Base-by-base conservation (phyloP, 2,329 filamentous ascomycete genomes). In the Pseudogymnoascus sp. region DNA sequence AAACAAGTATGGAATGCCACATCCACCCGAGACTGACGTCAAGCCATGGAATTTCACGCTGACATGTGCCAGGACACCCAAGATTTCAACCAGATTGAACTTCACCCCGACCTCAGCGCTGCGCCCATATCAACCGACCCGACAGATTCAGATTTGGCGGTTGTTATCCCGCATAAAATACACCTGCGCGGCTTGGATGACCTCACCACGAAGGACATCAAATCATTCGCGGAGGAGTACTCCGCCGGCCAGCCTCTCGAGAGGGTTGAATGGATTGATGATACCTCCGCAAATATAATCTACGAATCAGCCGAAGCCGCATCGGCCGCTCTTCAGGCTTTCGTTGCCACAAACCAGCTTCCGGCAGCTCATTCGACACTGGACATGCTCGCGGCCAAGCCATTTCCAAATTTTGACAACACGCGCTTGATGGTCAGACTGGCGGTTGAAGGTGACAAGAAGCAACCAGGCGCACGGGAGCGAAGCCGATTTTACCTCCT, bases 221-320 rank as follows among this genome's bases (percentile, higher is more conserved):
- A 89, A 69, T 80, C 83, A 64, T 97, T 92, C 70, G 84, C 91
- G 7, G 76, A 80, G 59, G 82, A 90, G 66, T 84, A 95, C 74
- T 91, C 84, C 70, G 77, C 80, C 37, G 73, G 75, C 12, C 79
- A 81, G 63, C 72, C 78, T 61, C 79, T 87, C 63, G 78, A 83
- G 63, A 82, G 84, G 65, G 80, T 97, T 66, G 92, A 97, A 77
- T 99, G 95, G 95, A 91, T 99, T 68, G 91, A 97, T 74, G 95
- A 99, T 75, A 87, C 85, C 5, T 93, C 91, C 0, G 91, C 91
- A 66, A 97, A 97, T 73, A 80, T 97, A 62, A 76, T 96, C 61
- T 97, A 95, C 77, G 79, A 77, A 40, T 81, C 81, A 5, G 79
- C 84, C 12, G 72, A 75, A 23, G 72, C 74, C 5, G 84, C 84